A percentile compares a stretch with the other conserved stretches of the same genome.
These are phyloP conservation scores for Groenewaldozyma salmanticensis DNA, from an alignment of 805 yeast species.

Conservation along the genomic window DNA sequence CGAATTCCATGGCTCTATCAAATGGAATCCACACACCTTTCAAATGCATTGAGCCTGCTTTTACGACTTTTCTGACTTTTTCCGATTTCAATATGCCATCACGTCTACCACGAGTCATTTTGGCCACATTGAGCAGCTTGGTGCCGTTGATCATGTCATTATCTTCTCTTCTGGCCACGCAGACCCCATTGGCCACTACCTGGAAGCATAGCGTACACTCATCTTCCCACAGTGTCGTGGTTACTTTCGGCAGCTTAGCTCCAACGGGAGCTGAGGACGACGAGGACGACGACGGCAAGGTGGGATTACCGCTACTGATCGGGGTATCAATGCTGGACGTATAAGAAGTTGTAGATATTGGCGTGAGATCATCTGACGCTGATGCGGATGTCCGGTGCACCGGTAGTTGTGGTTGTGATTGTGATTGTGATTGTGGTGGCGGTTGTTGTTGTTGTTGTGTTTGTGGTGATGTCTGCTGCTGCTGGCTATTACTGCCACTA, in stretches of 20 bases:
- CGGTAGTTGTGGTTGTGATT: too few species aligned
- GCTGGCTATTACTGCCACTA: too few species aligned
- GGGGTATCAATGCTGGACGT: too few species aligned
- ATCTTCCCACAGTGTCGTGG: conserved; percentile 88
- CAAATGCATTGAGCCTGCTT: conserved; percentile 78
- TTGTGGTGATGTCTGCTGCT: too few species aligned
- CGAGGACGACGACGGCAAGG: background rate
- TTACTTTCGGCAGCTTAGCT: conserved; percentile 43
- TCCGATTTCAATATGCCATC: conserved; percentile 77
- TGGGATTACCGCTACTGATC: background rate
- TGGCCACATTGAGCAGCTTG: conserved; percentile 71
- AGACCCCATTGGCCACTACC: conserved; percentile 72
- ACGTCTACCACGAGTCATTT: conserved; percentile 79
- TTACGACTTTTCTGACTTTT: conserved; percentile 68
- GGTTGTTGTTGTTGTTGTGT: too few species aligned
- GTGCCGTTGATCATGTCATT: conserved; percentile 83
- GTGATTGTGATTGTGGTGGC: too few species aligned
- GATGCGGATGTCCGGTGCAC: too few species aligned
- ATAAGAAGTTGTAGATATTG: too few species aligned
- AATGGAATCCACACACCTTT: conserved; percentile 90
- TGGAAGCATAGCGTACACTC: conserved; percentile 78
- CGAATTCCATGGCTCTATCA: conserved; percentile 73
- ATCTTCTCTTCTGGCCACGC: conserved; percentile 77
- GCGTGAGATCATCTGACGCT: too few species aligned
- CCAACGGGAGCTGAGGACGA: background rate